Base-by-base conservation (phyloP, 768 basidiomycete species). In the Mycena olivaceomarginata region DNA sequence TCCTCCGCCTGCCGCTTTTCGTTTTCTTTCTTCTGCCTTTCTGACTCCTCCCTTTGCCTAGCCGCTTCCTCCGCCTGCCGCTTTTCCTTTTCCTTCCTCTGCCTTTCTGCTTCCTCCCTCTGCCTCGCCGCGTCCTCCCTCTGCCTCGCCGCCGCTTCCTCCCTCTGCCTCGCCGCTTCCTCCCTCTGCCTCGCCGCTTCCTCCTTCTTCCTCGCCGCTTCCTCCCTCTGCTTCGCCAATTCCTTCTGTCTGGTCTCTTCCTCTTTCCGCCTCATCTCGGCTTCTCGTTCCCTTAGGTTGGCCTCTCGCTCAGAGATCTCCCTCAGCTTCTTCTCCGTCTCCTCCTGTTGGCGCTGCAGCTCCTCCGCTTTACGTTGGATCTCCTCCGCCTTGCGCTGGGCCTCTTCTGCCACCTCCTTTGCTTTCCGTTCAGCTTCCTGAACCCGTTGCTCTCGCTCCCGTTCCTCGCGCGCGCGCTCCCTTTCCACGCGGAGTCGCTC, bases 211-310 rank as follows among this genome's bases (percentile, higher is more conserved):
- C 57, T 77, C 80, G 40, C 63, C 20, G 63, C 63, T 25, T 25
- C 25, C 25, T 25, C 25, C 25, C 25, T 25, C 66, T 66, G 75
- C 72, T 71, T 78, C 51, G 81, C 82, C 74, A 77, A 75, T 31
- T 77, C 79, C 74, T 82, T 78, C 78, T 59, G 59, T 64, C 67
- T 80, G 43, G 72, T 43, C 25, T 80, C 78, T 67, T 82, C 81
- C 76, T 81, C 81, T 74, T 66, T 75, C 64, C 63, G 48, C 75
- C 53, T 68, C 73, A 79, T 25, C 68, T 70, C 64, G 56, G 22
- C 75, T 41, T 77, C 77, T 48, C 75, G 74, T 43, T 74, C 65
- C 20, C 73, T 59, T 69, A 78, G 74, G n/a, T 80, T 65, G 45
- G 81, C 81, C 77, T 81, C 74, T 53, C 72, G 74, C 43, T 77